These are phyloP conservation scores for Euryodendron excelsum DNA, from an alignment of 148 eudicot species.

Conservation along the genomic window DNA sequence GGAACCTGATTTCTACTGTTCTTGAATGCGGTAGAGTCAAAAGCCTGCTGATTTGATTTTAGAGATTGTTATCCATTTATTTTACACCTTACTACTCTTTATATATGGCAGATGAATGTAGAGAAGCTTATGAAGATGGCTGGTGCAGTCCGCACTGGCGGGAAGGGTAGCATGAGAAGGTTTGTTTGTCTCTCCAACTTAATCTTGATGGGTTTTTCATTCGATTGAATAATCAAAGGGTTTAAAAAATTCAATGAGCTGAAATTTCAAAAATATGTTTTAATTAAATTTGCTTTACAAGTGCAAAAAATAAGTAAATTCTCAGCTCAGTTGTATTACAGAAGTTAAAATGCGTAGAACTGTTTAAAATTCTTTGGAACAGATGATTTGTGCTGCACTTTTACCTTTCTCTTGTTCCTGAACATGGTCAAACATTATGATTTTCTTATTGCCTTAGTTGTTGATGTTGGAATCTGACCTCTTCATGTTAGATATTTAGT, in stretches of 20 bases:
- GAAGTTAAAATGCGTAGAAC: no score
- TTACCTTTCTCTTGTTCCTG: neutral
- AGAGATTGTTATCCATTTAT: neutral
- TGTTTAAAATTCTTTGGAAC: neutral
- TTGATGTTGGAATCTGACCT: neutral
- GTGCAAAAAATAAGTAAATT: no score
- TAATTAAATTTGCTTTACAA: no score
- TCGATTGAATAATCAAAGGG: neutral
- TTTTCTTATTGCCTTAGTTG: neutral
- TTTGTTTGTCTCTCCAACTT: constrained; percentile 14
- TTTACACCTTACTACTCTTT: neutral
- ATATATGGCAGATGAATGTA: constrained; percentile 55
- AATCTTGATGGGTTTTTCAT: neutral
- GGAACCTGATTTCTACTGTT: neutral
- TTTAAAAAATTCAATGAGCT: no score
- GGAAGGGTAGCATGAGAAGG: constrained; percentile 83
- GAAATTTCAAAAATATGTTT: no score
- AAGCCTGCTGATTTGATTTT: neutral
- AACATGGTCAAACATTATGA: neutral
- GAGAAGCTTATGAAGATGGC: constrained; percentile 82
- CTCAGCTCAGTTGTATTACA: neutral
- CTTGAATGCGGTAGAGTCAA: neutral
- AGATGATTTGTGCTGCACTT: neutral
- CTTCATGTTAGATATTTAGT: no score
- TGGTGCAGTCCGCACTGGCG: constrained; percentile 81